Evolutionary conservation across 352 stramenopile species (phyloP).

Genomic region (Thraustochytrium sp.): DNA sequence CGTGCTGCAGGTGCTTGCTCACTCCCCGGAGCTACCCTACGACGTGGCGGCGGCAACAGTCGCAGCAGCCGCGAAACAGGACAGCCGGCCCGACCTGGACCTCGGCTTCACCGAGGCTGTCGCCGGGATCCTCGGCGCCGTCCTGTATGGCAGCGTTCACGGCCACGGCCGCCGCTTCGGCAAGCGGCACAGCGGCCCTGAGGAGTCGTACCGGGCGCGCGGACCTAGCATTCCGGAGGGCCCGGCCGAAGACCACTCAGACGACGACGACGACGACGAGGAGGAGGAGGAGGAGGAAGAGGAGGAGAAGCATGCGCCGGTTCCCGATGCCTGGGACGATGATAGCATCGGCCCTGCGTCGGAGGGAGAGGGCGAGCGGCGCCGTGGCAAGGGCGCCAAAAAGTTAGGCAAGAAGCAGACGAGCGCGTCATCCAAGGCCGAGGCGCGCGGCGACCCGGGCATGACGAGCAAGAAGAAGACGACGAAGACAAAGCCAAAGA

Average conservation of each 20-base stretch:
- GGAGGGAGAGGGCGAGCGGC: no score
- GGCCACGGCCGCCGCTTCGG: background rate
- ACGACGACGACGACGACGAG: background rate
- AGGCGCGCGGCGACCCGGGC: no score
- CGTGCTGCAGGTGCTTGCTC: conserved; percentile 62
- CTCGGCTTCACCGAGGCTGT: background rate
- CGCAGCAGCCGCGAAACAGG: background rate
- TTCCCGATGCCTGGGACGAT: no score
- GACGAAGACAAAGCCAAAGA: no score
- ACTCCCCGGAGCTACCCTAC: conserved; percentile 60
- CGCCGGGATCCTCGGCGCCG: background rate
- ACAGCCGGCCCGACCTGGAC: background rate
- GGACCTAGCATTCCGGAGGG: background rate
- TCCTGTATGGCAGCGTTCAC: background rate
- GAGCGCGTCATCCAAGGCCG: no score
- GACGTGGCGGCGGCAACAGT: background rate
- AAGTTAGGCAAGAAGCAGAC: no score
- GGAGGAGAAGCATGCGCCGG: no score
- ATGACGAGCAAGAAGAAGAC: no score
- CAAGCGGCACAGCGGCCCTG: background rate
- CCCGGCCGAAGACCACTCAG: background rate
- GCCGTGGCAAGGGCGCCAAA: no score
- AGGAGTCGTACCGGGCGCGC: background rate
- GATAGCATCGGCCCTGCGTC: no score
- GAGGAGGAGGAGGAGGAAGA: no score